phyloP scores from a whole-genome alignment of 148 eudicot species.

The Rhododendron williamsianum region DNA sequence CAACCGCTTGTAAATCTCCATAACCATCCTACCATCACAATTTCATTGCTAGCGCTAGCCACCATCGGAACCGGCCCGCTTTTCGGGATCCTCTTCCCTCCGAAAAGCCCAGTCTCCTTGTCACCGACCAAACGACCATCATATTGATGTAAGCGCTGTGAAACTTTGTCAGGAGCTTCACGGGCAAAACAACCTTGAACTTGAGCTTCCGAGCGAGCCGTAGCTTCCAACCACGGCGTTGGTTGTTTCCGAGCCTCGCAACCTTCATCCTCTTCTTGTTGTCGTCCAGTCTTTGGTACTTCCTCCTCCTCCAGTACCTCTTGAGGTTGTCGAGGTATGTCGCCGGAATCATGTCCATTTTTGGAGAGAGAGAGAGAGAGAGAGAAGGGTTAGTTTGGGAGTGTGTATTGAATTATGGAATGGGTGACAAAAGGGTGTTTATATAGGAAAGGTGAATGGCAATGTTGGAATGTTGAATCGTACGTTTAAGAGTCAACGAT shows the following conservation, averaged over 20 bases:
- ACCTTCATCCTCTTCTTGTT: constrained; percentile 4
- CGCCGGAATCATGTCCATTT: neutral
- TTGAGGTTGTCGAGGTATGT: neutral
- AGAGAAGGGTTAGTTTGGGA: neutral
- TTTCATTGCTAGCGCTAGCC: neutral
- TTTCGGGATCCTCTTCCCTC: neutral
- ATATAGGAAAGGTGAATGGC: neutral
- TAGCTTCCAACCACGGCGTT: neutral
- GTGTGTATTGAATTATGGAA: neutral
- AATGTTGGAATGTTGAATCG: neutral
- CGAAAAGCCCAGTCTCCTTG: neutral
- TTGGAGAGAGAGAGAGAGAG: neutral
- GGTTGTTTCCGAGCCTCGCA: constrained; percentile 12
- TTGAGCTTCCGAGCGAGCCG: neutral
- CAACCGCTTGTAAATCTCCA: constrained; percentile 17
- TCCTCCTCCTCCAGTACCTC: constrained; percentile 25
- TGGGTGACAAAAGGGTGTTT: neutral
- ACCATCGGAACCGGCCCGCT: constrained; percentile 2
- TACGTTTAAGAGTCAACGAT: neutral
- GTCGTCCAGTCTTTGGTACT: constrained; percentile 14
- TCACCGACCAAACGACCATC: neutral
- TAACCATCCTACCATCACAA: constrained; percentile 13
- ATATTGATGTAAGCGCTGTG: neutral
- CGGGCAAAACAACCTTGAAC: constrained; percentile 8
- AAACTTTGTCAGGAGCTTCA: constrained; percentile 6